A percentile compares a stretch with the other conserved stretches of the same genome.
Conservation (phyloP, 805 yeast genomes). For the Brettanomyces custersianus region DNA sequence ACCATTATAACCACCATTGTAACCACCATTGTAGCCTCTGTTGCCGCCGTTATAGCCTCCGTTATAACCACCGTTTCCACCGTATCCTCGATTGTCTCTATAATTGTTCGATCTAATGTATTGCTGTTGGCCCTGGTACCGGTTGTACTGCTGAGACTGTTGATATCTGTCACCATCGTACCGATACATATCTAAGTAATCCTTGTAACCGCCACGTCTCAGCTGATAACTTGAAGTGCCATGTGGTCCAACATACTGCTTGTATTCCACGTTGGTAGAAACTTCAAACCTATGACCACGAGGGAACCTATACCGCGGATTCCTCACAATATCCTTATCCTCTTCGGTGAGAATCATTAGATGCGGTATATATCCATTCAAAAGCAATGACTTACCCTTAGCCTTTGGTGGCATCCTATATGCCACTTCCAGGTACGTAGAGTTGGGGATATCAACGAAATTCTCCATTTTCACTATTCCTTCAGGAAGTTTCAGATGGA, state of each 20-base stretch:
- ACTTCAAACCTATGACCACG: slow-evolving; percentile 13
- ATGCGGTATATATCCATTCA: slow-evolving; percentile 70
- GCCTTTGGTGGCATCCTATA: slow-evolving; percentile 55
- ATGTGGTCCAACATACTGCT: slow-evolving; percentile 41
- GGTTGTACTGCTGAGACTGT: slow-evolving; percentile 11
- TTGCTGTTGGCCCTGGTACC: slow-evolving; percentile 6
- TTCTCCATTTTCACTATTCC: slow-evolving; percentile 7
- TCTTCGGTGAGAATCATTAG: slow-evolving; percentile 51
- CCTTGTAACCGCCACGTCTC: slow-evolving; percentile 43
- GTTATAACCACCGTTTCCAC: slow-evolving; percentile 13
- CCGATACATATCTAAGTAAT: slow-evolving; percentile 29
- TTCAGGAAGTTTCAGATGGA: slow-evolving; percentile 30
- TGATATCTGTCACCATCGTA: slow-evolving; percentile 19
- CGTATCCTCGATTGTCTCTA: slow-evolving; percentile 11
- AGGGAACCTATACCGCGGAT: slow-evolving; percentile 31
- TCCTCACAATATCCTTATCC: slow-evolving; percentile 54
- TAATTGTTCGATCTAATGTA: slow-evolving; percentile 8
- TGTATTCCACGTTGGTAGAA: slow-evolving; percentile 26
- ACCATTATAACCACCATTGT: slow-evolving; percentile 8
- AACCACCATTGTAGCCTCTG: slow-evolving; percentile 13
- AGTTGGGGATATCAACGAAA: slow-evolving; percentile 35
- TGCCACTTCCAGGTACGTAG: slow-evolving; percentile 31
- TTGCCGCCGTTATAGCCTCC: slow-evolving; percentile 7
- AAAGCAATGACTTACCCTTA: slow-evolving; percentile 70
- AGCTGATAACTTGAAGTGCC: slow-evolving; percentile 36